Percentiles rank a stretch among this genome's conserved stretches.
These are phyloP conservation scores for Aspergillus bertholletiae DNA, from an alignment of 495 filamentous ascomycete genomes.

Conservation along the genomic window DNA sequence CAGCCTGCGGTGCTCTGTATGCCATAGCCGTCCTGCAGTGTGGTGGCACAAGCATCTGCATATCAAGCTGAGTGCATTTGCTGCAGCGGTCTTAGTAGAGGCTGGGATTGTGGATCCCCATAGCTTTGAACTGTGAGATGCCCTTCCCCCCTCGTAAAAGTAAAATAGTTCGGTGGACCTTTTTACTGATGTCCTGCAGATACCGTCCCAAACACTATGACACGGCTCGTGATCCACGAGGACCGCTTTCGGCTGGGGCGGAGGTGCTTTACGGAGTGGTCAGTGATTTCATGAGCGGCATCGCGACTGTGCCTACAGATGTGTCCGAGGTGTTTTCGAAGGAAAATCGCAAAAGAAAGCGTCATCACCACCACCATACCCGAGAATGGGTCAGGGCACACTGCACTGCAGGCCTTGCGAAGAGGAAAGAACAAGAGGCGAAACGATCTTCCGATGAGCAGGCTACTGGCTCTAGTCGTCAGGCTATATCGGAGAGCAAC, in stretches of 20 bases:
- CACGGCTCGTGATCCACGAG: slow-evolving; percentile 66
- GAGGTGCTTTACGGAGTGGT: slow-evolving; percentile 73
- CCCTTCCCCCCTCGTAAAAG: not conserved
- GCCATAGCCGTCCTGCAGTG: slow-evolving; percentile 61
- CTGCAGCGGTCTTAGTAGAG: slow-evolving; percentile 61
- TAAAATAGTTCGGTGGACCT: not conserved
- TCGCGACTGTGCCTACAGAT: slow-evolving; percentile 76
- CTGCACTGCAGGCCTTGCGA: not conserved
- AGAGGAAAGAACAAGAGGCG: not conserved
- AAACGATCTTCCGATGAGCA: not conserved
- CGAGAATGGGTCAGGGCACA: not conserved
- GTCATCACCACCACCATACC: slow-evolving; percentile 7
- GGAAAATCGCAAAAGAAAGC: not conserved
- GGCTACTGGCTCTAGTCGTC: not conserved
- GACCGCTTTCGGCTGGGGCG: slow-evolving; percentile 69
- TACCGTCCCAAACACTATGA: slow-evolving; percentile 67
- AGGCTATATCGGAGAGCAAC: not conserved
- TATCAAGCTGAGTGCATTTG: slow-evolving; percentile 63
- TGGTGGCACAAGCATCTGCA: slow-evolving; percentile 66
- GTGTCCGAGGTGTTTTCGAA: slow-evolving; percentile 50
- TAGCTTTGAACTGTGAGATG: slow-evolving; percentile 63
- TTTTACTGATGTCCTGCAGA: slow-evolving; percentile 26
- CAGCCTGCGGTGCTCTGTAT: slow-evolving; percentile 58
- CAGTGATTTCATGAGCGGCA: slow-evolving; percentile 70
- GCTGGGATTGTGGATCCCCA: slow-evolving; percentile 58